These are phyloP conservation scores for Plasmodium gonderi DNA, from an alignment of 169 alveolate species.

Conservation along the genomic window DNA sequence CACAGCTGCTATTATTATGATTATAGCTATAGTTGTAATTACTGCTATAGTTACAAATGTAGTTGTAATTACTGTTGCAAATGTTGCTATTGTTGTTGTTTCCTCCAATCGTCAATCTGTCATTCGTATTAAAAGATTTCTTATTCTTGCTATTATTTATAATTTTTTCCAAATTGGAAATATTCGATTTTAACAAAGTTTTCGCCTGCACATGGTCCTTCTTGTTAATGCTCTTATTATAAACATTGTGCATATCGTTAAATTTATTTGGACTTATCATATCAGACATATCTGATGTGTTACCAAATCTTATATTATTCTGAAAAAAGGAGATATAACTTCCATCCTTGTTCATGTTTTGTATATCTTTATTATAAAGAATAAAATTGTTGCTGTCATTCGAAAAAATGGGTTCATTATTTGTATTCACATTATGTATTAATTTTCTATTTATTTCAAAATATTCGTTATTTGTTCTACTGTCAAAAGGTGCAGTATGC, in stretches of 20 bases:
- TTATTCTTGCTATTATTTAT: conserved; percentile 2
- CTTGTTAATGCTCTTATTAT: conserved; percentile 6
- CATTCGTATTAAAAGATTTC: background rate
- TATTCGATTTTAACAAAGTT: background rate
- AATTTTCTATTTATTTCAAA: conserved; percentile 2
- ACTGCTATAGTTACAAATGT: background rate
- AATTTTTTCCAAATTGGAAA: conserved; percentile 12
- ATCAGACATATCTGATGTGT: background rate
- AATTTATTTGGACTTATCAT: background rate
- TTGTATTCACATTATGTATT: background rate
- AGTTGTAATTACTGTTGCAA: background rate
- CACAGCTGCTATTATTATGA: background rate
- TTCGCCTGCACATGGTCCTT: conserved; percentile 10
- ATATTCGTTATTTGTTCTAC: conserved; percentile 5
- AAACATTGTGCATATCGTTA: background rate
- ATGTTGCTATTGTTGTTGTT: background rate
- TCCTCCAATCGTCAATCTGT: background rate
- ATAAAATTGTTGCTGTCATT: background rate
- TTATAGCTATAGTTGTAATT: background rate
- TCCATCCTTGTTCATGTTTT: conserved; percentile 2
- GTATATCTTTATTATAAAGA: background rate
- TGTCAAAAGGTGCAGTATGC: background rate
- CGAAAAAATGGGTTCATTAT: background rate
- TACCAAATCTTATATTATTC: background rate
- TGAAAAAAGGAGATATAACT: background rate